Evolutionary conservation across 2,329 filamentous ascomycete genomes (phyloP), one percentile per base, ranked within the genome.

Genomic region (Exophiala oligosperma): DNA sequence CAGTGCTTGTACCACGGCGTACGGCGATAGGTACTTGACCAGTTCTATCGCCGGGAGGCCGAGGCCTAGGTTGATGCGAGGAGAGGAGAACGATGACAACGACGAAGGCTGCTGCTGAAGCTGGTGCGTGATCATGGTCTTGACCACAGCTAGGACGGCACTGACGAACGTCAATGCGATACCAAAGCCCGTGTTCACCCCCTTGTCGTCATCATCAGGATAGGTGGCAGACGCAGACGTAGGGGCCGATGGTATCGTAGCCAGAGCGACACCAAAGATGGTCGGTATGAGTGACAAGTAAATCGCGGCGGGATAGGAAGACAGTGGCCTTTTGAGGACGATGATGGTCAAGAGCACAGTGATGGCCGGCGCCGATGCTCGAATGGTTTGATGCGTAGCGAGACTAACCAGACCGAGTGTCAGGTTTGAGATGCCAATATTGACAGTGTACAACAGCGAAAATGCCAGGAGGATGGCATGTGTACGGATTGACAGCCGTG

Each of bases 381-480:
- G 61, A 23, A 63, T 54, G 8, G 54, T 56, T 26, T 63, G 61
- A 40, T 63, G 61, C 24, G 61, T 47, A 1, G 61, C 44, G 35
- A 63, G 44, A 35, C 49, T 57, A 23, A 63, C 58, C 1, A 59
- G 40, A 9, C 55, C 60, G 53, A 62, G 49, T 21, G 58, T 54
- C 38, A 60, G 26, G 35, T 63, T 63, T 23, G 54, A 61, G 14
- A 63, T 9, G 6, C 50, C 54, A 17, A 63, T 63, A 49, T 63
- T 63, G 12, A 58, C 11, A 28, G 54, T 57, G 58, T 60, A 63
- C 9, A 63, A 54, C 17, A 58, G 29, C 5, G 61, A 63, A 49
- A 63, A 61, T 24, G 43, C 43, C 8, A 50, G 17, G 9, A 63
- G 54, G 53, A 54, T 37, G 1, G 51, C 29, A 43, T 43, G 40